Evolutionary conservation across 1,284 basidiomycete genomes (phyloP), one percentile per base, ranked within the genome.

Genomic region (Gymnopus androsaceus): DNA sequence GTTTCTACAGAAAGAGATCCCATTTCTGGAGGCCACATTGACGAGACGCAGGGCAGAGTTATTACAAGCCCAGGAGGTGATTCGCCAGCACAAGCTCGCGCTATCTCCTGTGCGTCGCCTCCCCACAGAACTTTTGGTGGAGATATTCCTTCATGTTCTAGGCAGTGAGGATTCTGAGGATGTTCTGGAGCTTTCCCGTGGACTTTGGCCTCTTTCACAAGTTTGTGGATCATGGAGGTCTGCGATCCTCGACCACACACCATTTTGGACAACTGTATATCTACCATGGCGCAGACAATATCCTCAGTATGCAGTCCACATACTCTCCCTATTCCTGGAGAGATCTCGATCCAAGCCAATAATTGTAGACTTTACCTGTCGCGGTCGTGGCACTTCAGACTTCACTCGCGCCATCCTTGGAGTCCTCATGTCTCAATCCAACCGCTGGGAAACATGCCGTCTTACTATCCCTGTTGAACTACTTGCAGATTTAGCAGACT

Each of bases 381-480:
- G 46, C 30, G 46, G 36, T 28, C n/a, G 19, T 9, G 30, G 4
- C 36, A 38, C n/a, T 6, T 15, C 15, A 19, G 31, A 15, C 7
- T 17, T 48, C 11, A 31, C 46, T 5, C 33, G 31, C 21, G 36
- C 46, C 6, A 8, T 48, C 9, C 31, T 48, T 21, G 9, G 17
- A 4, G 46, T 48, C 5, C 46, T 48, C 17, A 4, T 48, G 11
- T n/a, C 46, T 21, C 46, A 48, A 34, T 48, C 46, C 4, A 8
- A 36, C 25, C 46, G 31, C 12, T 48, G 46, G 46, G 46, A 48
- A 48, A 48, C 46, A 25, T 48, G 46, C n/a, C 31, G 33, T 11
- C 21, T 48, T 2, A 36, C 15, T 8, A 25, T 48, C 31, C 46
- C 46, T 8, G 31, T 36, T 17, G 36, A 17, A 21, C 14, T 36